Evolutionary conservation across 495 filamentous ascomycete genomes (phyloP).

Genomic region (Hyaloscypha hepaticicola): DNA sequence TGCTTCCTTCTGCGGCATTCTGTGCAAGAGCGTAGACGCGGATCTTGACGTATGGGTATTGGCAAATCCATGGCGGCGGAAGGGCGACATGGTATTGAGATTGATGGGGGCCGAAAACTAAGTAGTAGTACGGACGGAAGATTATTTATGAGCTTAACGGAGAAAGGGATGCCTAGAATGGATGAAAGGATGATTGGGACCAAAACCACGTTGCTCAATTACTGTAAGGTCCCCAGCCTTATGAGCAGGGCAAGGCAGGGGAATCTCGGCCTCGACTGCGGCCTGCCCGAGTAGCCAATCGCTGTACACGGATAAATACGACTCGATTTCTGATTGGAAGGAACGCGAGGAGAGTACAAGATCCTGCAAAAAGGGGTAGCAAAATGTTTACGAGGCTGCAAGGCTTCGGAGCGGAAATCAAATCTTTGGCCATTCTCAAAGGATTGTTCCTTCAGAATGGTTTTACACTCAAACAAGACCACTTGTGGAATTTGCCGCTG

Average conservation of each 20-base stretch:
- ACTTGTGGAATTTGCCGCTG: too few species aligned
- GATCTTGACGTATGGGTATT: not conserved
- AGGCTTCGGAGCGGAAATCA: not conserved
- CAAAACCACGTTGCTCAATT: not conserved
- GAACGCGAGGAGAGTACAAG: not conserved
- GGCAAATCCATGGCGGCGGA: not conserved
- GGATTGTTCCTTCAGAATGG: too few species aligned
- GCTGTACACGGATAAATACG: not conserved
- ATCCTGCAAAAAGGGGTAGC: not conserved
- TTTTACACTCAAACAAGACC: too few species aligned
- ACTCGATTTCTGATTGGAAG: not conserved
- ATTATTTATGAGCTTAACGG: not conserved
- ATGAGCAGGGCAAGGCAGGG: not conserved
- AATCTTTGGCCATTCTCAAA: too few species aligned
- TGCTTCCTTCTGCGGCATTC: conserved; percentile 2
- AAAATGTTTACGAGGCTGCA: not conserved
- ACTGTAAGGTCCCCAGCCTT: not conserved
- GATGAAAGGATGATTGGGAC: not conserved
- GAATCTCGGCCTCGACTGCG: not conserved
- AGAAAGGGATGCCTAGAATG: not conserved
- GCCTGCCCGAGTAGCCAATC: not conserved
- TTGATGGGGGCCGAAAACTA: not conserved
- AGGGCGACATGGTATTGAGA: not conserved
- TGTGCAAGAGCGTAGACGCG: not conserved
- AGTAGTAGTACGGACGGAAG: not conserved